phyloP scores from a whole-genome alignment of 225 moss, liverwort and hornwort genomes.

The Thuidium tamariscinum region DNA sequence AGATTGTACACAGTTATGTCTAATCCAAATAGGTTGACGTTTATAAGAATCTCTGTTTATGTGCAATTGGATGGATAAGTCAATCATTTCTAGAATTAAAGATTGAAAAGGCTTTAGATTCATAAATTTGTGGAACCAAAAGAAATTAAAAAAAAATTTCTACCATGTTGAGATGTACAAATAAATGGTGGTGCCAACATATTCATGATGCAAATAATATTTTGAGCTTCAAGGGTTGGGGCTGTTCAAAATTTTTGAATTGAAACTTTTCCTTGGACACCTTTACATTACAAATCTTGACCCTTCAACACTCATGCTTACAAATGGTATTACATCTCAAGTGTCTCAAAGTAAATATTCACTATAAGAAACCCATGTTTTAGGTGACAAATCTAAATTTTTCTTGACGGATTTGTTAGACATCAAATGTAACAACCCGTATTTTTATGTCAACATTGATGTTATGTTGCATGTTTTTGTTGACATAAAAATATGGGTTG shows the following conservation, averaged over 20 bases:
- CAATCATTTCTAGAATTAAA: rapidly evolving
- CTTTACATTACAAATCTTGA: no score
- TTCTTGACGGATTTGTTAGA: no score
- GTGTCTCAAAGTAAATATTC: no score
- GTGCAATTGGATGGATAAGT: background rate
- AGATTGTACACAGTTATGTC: background rate
- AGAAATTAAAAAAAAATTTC: background rate
- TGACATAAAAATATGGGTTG: no score
- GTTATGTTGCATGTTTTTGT: no score
- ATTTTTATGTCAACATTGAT: no score
- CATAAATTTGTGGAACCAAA: background rate
- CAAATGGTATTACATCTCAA: background rate
- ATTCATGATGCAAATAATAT: rapidly evolving
- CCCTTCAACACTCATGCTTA: background rate
- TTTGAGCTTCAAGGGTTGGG: background rate
- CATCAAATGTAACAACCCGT: no score
- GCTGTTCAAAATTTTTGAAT: background rate
- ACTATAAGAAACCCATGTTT: no score
- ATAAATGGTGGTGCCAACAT: background rate
- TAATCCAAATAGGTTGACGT: rapidly evolving
- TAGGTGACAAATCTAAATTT: no score
- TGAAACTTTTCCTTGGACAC: background rate
- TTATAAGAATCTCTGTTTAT: rapidly evolving
- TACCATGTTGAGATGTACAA: background rate
- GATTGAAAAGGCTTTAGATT: background rate